Conservation (phyloP, 2,329 filamentous ascomycete species). For the Alternaria gaisen region DNA sequence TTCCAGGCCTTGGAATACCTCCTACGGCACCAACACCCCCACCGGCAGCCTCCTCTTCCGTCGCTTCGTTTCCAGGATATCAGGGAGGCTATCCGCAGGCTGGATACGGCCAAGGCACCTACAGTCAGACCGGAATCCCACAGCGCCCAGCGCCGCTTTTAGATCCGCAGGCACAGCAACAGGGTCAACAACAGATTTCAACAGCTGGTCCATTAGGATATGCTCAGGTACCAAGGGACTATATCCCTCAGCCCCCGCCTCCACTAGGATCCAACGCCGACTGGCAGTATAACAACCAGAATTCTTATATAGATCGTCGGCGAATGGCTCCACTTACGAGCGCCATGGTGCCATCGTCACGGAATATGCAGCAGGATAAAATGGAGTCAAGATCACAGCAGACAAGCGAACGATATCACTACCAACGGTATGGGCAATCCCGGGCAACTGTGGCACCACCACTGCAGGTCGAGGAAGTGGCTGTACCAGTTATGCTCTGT, state of each 20-base stretch:
- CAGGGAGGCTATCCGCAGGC: slow-evolving; percentile 23
- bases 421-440: slow-evolving; percentile 24
- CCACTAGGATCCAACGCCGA: slow-evolving; percentile 22
- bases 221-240: slow-evolving; percentile 16
- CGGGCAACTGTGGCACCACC: slow-evolving; percentile 19
- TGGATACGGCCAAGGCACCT: slow-evolving; percentile 19
- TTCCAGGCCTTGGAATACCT: slow-evolving; percentile 28
- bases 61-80: slow-evolving; percentile 28
- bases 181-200: slow-evolving; percentile 19
- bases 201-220: slow-evolving; percentile 21
- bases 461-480: slow-evolving; percentile 21
- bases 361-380: slow-evolving; percentile 17
- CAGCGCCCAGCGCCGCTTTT: slow-evolving; percentile 32
- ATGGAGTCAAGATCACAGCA: slow-evolving; percentile 23
- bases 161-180: slow-evolving; percentile 17
- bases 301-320: slow-evolving; percentile 13
- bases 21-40: slow-evolving; percentile 42
- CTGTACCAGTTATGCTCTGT: slow-evolving; percentile 39
- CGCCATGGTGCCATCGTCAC: slow-evolving; percentile 25
- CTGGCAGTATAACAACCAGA: slow-evolving; percentile 30
- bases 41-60: slow-evolving; percentile 30
- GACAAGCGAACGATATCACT: slow-evolving; percentile 26
- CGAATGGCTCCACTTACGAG: slow-evolving; percentile 6
- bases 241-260: slow-evolving; percentile 20
- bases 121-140: slow-evolving; percentile 20